Evolutionary conservation across 2,329 filamentous ascomycete genomes (phyloP).

Genomic region (Trichoderma sp.): DNA sequence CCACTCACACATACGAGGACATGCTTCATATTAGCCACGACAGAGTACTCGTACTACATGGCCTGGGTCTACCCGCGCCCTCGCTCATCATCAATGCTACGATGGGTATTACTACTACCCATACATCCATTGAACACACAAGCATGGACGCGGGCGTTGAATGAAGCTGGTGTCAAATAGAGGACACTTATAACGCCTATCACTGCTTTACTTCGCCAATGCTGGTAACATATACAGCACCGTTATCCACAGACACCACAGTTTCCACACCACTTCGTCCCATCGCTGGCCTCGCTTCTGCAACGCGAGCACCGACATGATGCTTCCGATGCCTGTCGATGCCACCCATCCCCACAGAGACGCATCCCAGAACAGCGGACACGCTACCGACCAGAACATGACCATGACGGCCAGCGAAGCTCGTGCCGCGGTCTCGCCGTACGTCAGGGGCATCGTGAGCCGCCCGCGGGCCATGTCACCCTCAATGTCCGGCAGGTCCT

Average conservation of each 20-base stretch:
- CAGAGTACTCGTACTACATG: too few species aligned
- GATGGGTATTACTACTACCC: too few species aligned
- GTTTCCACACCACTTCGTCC: conserved; percentile 34
- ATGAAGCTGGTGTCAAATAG: too few species aligned
- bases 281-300: conserved; percentile 30
- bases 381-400: conserved; percentile 29
- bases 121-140: too few species aligned
- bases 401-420: conserved; percentile 31
- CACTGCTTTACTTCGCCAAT: conserved; percentile 1
- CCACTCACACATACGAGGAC: neutral
- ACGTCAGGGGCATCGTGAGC: conserved; percentile 35
- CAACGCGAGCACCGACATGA: conserved; percentile 29
- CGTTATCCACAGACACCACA: conserved; percentile 35
- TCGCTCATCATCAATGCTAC: too few species aligned
- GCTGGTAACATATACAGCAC: conserved; percentile 32
- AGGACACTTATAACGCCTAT: too few species aligned
- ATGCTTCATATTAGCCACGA: too few species aligned
- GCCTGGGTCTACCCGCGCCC: too few species aligned
- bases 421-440: conserved; percentile 33
- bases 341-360: conserved; percentile 23
- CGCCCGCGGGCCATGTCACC: conserved; percentile 37
- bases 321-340: conserved; percentile 24
- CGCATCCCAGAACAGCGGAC: conserved; percentile 28
- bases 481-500: conserved; percentile 37
- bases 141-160: too few species aligned